A percentile compares a stretch with the other conserved stretches of the same genome.
These are phyloP conservation scores for Cucurbita pepo DNA, from an alignment of 306 rosid genomes.

Conservation along the genomic window DNA sequence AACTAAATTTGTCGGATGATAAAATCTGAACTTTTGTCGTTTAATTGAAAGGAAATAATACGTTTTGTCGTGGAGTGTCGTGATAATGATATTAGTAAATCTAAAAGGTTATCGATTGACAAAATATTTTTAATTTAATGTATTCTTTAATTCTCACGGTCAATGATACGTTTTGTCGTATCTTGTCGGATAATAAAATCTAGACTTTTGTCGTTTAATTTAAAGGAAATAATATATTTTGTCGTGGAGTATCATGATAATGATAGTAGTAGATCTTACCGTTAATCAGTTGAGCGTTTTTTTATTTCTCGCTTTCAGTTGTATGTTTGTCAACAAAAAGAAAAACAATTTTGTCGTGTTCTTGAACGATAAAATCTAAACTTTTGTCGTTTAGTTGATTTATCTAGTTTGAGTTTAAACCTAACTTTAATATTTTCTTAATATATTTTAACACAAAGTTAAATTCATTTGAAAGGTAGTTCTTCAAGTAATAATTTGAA, in stretches of 20 bases:
- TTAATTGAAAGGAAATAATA: not conserved
- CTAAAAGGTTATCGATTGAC: not conserved
- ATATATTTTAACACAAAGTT: too few relatives aligned
- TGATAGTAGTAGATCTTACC: not conserved
- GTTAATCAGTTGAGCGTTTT: too few relatives aligned
- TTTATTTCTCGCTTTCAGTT: not conserved
- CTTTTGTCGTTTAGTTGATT: not conserved
- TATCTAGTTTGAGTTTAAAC: too few relatives aligned
- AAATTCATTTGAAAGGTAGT: too few relatives aligned
- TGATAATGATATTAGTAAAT: not conserved
- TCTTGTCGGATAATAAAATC: not conserved
- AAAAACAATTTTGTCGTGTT: too few relatives aligned
- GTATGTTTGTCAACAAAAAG: too few relatives aligned
- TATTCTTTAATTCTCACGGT: too few relatives aligned
- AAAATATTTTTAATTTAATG: too few relatives aligned
- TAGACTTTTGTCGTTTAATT: not conserved
- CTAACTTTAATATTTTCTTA: too few relatives aligned
- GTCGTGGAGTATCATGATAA: not conserved
- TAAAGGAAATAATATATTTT: not conserved
- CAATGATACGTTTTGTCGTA: too few relatives aligned
- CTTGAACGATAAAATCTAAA: not conserved
- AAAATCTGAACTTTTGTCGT: not conserved
- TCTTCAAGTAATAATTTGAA: too few relatives aligned
- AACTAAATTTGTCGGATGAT: not conserved
- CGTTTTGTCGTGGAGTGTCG: not conserved